phyloP scores from a whole-genome alignment of 805 yeast genomes.

The Pichia pseudocactophila region DNA sequence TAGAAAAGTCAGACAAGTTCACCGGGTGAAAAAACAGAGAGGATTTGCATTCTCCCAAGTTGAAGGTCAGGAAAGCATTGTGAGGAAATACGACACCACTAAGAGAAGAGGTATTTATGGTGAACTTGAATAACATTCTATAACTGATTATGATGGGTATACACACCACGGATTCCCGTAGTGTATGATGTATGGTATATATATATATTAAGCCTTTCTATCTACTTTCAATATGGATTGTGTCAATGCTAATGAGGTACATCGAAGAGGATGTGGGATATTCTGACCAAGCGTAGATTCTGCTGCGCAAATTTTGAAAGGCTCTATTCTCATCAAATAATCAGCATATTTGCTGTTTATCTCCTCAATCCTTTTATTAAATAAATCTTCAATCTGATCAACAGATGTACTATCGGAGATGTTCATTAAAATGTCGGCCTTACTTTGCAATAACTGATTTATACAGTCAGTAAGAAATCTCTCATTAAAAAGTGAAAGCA shows the following conservation, averaged over 20 bases:
- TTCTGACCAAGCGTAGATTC: too few species aligned
- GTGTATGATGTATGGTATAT: too few species aligned
- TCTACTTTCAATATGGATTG: too few species aligned
- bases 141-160: neutral
- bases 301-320: neutral
- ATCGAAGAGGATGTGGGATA: too few species aligned
- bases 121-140: conserved; percentile 19
- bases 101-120: conserved; percentile 39
- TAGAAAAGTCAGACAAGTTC: conserved; percentile 94
- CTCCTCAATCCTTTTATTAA: neutral
- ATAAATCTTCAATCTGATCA: neutral
- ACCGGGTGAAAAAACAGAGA: conserved; percentile 94
- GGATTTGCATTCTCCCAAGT: conserved; percentile 98
- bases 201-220: too few species aligned
- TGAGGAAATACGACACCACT: conserved; percentile 93
- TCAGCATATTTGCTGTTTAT: neutral
- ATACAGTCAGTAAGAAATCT: neutral
- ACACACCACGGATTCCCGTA: too few species aligned
- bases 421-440: neutral
- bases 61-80: conserved; percentile 85
- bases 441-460: conserved; percentile 1
- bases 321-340: neutral
- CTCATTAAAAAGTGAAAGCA: neutral
- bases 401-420: neutral
- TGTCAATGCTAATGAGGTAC: too few species aligned